Evolutionary conservation across 805 yeast species (phyloP), one percentile per base, ranked within the genome.

Genomic region (Komagataella ulmi): DNA sequence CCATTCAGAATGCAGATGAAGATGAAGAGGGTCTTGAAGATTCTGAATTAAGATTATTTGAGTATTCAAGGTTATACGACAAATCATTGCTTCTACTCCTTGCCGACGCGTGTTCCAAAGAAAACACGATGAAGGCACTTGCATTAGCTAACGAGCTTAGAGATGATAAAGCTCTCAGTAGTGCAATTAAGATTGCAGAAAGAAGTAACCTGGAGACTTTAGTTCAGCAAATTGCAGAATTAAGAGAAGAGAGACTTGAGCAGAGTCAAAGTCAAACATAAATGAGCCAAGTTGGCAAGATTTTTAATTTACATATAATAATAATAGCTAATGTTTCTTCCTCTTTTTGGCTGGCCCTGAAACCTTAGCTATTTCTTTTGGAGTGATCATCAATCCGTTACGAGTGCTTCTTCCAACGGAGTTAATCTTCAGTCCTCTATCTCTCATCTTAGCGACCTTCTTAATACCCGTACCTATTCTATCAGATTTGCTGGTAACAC

Each of bases 131-230:
- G 51, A 83, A 83, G 63, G 93, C 95, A 1, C 70, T 80, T 55
- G 81, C 84, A 40, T 64, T 93, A 24, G 89, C 80, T 6, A 75
- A 73, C 54, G 79, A 85, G 59, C 71, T 91, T 58, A 79, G 80
- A 57, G 84, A 81, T 57, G 91, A 85, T 55, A 81, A 84, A 57
- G 95, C 96, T 2, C 68, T 90, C 55, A 75, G 74, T 52, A 97
- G 97, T 0, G 96, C 97, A 1, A 71, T 79, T 12, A 85, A 85
- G 65, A 86, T 91, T 51, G 88, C 96, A 0, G 86, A 86, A 60
- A 75, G 96, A 54, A 74, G 80, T 52, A 83, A 79, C 36, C 63
- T 81, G 60, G 66, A 70, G 14, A 60, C 67, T 1, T 62, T 85
- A 54, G 81, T 79, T 0, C 77, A 74, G 53, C 74, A 74, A 60